A percentile compares a stretch with the other conserved stretches of the same genome.
Conservation (phyloP, 2,329 filamentous ascomycete genomes). For the Acephala macrosclerotiorum region DNA sequence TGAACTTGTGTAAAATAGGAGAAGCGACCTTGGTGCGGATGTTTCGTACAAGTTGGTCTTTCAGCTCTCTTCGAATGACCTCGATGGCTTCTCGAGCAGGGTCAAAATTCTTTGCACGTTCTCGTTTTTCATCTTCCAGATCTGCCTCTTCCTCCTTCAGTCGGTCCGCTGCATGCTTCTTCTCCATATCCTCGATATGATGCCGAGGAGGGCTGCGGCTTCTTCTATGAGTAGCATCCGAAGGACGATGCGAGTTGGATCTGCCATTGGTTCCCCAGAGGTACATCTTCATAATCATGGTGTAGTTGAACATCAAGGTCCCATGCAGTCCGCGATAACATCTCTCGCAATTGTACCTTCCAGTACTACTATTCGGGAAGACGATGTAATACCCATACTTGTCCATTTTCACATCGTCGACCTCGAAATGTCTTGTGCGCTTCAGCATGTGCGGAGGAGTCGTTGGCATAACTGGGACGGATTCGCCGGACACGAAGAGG, state of each 20-base stretch:
- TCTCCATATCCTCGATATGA: constrained; percentile 57
- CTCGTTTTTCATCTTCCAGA: constrained; percentile 87
- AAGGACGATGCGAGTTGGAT: constrained; percentile 23
- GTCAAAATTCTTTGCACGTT: constrained; percentile 86
- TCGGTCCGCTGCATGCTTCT: constrained; percentile 71
- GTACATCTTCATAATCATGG: constrained; percentile 89
- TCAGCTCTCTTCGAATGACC: constrained; percentile 79
- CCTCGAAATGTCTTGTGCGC: constrained; percentile 81
- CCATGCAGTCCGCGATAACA: constrained; percentile 83
- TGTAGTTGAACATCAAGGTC: constrained; percentile 88
- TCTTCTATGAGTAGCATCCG: constrained; percentile 36
- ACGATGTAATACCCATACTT: constrained; percentile 88
- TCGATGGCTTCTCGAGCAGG: constrained; percentile 87
- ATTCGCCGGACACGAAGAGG: constrained; percentile 86
- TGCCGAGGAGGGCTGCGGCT: constrained; percentile 52
- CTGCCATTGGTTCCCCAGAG: constrained; percentile 38
- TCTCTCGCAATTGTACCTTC: constrained; percentile 80
- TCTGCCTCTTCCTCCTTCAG: constrained; percentile 81
- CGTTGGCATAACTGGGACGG: constrained; percentile 84
- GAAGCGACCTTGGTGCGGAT: constrained; percentile 88
- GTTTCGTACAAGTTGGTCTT: constrained; percentile 86
- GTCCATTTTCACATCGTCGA: constrained; percentile 84
- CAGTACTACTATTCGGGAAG: constrained; percentile 81
- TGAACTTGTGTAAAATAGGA: constrained; percentile 78
- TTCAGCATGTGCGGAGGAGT: constrained; percentile 92